These are phyloP conservation scores for Diaporthe australafricana DNA, from an alignment of 2,329 filamentous ascomycete species.

Conservation along the genomic window DNA sequence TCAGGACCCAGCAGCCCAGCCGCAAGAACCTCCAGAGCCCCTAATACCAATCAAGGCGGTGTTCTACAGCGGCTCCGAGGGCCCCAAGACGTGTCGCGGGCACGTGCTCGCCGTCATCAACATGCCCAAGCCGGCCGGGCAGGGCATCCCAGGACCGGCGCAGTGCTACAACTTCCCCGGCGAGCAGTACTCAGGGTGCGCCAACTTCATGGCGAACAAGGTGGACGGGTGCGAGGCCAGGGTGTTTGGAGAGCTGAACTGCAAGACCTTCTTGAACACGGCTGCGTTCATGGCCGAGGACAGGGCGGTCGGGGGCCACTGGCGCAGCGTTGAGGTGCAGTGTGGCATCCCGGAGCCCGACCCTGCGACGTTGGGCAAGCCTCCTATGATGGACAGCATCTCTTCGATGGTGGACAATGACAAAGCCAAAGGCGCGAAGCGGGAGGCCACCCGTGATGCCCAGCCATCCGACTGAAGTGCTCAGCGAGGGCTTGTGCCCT, in stretches of 20 bases:
- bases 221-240: constrained; percentile 52
- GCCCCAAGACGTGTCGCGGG: constrained; percentile 51
- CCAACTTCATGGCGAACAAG: constrained; percentile 50
- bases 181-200: constrained; percentile 47
- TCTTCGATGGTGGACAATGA: constrained; percentile 29
- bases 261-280: constrained; percentile 48
- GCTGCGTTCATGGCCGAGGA: constrained; percentile 51
- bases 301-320: constrained; percentile 47
- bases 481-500: not conserved
- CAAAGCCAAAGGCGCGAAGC: not conserved
- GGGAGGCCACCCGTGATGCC: not conserved
- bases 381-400: constrained; percentile 41
- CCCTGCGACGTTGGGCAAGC: constrained; percentile 42
- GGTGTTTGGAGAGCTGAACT: constrained; percentile 50
- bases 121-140: constrained; percentile 43
- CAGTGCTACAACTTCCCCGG: constrained; percentile 50
- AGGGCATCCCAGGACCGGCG: constrained; percentile 41
- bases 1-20: constrained; percentile 54
- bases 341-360: constrained; percentile 47
- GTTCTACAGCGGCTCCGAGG: constrained; percentile 52
- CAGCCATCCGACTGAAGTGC: not conserved
- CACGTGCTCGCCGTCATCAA: constrained; percentile 43
- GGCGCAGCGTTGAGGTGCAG: constrained; percentile 50
- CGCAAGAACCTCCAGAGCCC: constrained; percentile 47
- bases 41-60: constrained; percentile 60